Evolutionary conservation across 257 asterid species (phyloP), one percentile per base, ranked within the genome.

Genomic region (Cordia subcordata): DNA sequence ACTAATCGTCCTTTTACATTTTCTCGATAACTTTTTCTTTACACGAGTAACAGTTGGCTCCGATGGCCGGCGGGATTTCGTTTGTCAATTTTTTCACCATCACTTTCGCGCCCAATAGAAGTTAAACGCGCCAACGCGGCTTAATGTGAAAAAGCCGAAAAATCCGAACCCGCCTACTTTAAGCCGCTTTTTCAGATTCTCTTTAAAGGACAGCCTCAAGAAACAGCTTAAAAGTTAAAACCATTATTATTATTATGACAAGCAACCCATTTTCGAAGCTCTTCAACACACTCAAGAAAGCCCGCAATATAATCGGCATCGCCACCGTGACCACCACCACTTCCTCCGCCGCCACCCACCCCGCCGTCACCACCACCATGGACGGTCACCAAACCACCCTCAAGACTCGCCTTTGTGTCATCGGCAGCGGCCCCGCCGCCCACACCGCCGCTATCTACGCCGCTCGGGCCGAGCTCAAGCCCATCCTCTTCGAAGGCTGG

Each of bases 361-460:
- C 66, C 49, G 74, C 33, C 58, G 69, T 58, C 21, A 21, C 87
- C 49, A 17, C 72, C 12, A 61, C 74, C 60, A 84, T 90, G 98
- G 94, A 87, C 53, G 68, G 59, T 23, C 38, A 59, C 22, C 62
- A 55, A 4, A 75, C 46, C 73, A 75, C 77, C 47, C 79, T 88
- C 23, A 84, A 70, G 39, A 86, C 98, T 17, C 87, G 92, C 49
- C 82, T 92, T 68, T 92, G 96, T 69, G 86, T 93, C 53, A 77
- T 89, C 61, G 97, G 99, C 9, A 84, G 95, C 59, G 99, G 99
- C 44, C 99, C 99, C 11, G 97, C 96, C n/a, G 97, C 94, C 19
- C 97, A 93, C 72, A 93, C 99, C 15, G 96, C 99, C 23, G 99
- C 99, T 17, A 86, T 93, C 58, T 93, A 89, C 77, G 95, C 96